These are phyloP conservation scores for Betula pendula DNA, from an alignment of 306 rosid genomes.

Conservation along the genomic window DNA sequence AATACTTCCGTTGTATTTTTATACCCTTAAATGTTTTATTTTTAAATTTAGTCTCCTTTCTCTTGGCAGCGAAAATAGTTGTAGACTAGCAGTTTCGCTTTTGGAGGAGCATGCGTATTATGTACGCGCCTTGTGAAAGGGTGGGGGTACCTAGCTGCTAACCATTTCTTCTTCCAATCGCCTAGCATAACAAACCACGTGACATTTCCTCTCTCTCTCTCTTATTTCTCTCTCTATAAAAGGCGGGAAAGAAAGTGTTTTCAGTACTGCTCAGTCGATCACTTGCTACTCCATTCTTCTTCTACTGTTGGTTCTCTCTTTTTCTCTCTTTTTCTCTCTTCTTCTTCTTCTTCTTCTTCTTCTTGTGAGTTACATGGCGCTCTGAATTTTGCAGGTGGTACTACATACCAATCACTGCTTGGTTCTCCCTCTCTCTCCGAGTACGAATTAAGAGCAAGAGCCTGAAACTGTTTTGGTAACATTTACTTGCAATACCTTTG, in stretches of 20 bases:
- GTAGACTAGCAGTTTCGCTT: background rate
- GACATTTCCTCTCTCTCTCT: background rate
- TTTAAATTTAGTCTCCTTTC: too few species aligned
- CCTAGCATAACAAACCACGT: background rate
- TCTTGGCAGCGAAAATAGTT: too few species aligned
- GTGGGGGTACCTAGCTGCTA: background rate
- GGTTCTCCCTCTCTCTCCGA: constrained; percentile 4
- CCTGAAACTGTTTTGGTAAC: background rate
- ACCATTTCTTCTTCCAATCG: background rate
- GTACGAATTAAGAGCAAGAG: background rate
- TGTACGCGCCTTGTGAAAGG: background rate
- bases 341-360: constrained; percentile 6
- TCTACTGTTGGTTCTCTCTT: constrained; percentile 9
- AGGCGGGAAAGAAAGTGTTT: constrained; percentile 27
- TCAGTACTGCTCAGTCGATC: background rate
- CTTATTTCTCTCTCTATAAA: constrained; percentile 16
- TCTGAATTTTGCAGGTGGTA: constrained; percentile 12
- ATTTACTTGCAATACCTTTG: background rate
- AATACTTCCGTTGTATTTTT: too few species aligned
- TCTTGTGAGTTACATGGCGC: background rate
- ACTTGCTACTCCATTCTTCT: constrained; percentile 3
- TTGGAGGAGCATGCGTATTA: background rate
- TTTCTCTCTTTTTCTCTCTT: background rate
- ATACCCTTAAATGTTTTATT: too few species aligned
- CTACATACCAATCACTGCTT: background rate